Evolutionary conservation across 2,329 filamentous ascomycete species (phyloP), one percentile per base, ranked within the genome.

Genomic region (Sclerotiophoma versabilis): DNA sequence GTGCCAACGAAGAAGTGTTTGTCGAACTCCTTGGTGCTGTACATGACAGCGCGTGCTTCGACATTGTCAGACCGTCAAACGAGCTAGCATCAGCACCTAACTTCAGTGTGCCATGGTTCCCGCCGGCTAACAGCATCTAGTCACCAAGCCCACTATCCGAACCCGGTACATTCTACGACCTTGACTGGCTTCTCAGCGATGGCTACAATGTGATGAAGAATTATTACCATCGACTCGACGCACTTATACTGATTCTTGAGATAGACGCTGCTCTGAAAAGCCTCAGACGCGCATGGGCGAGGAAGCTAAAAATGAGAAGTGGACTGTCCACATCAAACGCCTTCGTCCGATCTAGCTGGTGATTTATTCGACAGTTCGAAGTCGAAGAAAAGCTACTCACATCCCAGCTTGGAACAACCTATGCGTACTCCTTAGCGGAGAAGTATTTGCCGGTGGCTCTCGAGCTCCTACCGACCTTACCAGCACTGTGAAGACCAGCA

Each of bases 11-110:
- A 39, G 66, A 74, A 10, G 59, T 80, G 47, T 71, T 76, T 62
- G 64, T 67, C 47, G 76, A 80, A 64, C 70, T 76, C 6, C 73
- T 71, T n/a, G 64, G 63, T 5, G 61, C 78, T 14, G 66, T 80
- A 14, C 79, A 79, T 60, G 66, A 69, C 39, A 67, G 69, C 22
- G 79, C 79, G 51, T 53, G 55, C 15, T 78, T 79, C 60, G 67
- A 67, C 1, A 57, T 73, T 36, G 32, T 54, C 25, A 63, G 61
- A 32, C 61, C 65, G 0, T 66, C 47, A 4, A 49, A 50, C 3
- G 69, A 73, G 17, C 27, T 64, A 7, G 47, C 41, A 0, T 69
- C 69, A 0, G 52, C 57, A 0, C 60, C 62, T 1, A 57, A 71
- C 45, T 72, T 57, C 51, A 60, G 57, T 12, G 34, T 69, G 1